Base-by-base conservation (phyloP, 1,139 yeast species). In the Candida neerlandica region DNA sequence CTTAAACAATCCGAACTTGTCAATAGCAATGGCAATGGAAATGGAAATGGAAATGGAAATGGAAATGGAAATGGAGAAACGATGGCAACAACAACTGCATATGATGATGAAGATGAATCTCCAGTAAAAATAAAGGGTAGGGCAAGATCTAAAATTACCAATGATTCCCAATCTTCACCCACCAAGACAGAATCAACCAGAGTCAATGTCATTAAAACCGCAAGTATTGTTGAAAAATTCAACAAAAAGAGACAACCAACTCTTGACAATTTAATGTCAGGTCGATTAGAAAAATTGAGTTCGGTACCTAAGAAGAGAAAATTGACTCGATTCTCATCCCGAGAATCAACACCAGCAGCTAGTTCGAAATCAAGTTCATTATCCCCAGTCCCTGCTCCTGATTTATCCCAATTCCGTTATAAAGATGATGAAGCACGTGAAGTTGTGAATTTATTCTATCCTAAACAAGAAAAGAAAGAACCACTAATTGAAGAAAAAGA, bases 161-260 rank as follows among this genome's bases (percentile, higher is more conserved):
- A 57, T 49, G 55, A 46, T 12, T 27, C 55, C 47, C 55, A 46
- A 10, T 34, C 42, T 27, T 58, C 67, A 2, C 67, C 68, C 4
- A 47, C 51, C 2, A 58, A 59, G 30, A 51, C 58, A 3, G 57
- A 47, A 42, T 76, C 83, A 1, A 82, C 89, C 3, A 85, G 84
- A 60, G 86, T 85, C n/a, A 75, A 78, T 29, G 65, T 82, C 41
- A 81, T 75, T 56, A 83, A 82, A 19, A 79, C 75, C 48, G 69
- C 73, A 41, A 79, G 87, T 1, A 83, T 84, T 51, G 72, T 77
- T 50, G 81, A 80, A 52, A 80, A 79, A 59, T 81, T 80, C 56
- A 70, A 71, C 47, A 59, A 59, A 51, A 64, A 64, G 33, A 68
- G 66, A 27, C 71, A 65, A 49, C 60, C 55, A 48, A 60, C 65